Evolutionary conservation across 345 rosid species (phyloP).

Genomic region (Eucalyptus cladocalyx): DNA sequence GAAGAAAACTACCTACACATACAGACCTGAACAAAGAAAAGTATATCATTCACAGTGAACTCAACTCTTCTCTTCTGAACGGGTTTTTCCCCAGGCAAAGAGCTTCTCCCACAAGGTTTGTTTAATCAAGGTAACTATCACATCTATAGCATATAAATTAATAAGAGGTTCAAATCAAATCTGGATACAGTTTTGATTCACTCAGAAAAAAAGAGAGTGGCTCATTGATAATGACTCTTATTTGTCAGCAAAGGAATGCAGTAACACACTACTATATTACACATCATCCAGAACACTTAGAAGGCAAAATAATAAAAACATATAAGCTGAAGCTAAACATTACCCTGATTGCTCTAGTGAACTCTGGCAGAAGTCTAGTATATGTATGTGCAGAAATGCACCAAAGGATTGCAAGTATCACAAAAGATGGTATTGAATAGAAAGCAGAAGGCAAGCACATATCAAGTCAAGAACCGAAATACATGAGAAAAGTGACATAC

Average conservation of each 20-base stretch:
- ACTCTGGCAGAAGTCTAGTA: neutral
- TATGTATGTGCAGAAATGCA: neutral
- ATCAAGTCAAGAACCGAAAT: neutral
- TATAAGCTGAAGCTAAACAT: neutral
- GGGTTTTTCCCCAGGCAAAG: neutral
- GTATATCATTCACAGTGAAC: neutral
- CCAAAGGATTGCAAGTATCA: neutral
- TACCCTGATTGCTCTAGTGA: neutral
- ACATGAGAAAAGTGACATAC: slow-evolving; percentile 20
- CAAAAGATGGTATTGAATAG: neutral
- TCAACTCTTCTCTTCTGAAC: neutral
- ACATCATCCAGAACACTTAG: neutral
- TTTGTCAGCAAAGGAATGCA: neutral
- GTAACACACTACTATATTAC: neutral
- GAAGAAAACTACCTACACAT: neutral
- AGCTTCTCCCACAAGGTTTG: neutral
- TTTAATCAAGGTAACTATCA: neutral
- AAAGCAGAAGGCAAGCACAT: neutral
- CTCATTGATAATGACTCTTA: neutral
- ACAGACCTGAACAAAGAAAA: neutral
- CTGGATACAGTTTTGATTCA: neutral
- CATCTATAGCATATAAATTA: neutral
- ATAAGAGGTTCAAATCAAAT: neutral
- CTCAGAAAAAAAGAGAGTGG: neutral
- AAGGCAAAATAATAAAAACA: neutral